phyloP scores from a whole-genome alignment of 768 basidiomycete genomes.

The Leccinum rimulosum region DNA sequence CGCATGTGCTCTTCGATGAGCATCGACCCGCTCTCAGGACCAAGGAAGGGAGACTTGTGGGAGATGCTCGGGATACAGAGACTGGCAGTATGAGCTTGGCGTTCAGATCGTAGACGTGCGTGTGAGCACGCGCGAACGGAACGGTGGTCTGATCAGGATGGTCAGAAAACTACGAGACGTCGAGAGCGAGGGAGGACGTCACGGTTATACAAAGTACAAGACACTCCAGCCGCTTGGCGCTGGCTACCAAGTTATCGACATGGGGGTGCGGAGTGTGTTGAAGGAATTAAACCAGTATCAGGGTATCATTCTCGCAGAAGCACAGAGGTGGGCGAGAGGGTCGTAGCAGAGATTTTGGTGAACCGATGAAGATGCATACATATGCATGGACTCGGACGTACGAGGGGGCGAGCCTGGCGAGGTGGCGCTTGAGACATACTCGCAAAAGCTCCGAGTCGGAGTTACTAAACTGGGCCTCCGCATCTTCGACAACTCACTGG shows the following conservation, averaged over 20 bases:
- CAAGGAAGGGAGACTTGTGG: not conserved
- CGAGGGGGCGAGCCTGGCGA: constrained; percentile 54
- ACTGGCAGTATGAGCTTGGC: constrained; percentile 95
- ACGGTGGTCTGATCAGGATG: constrained; percentile 86
- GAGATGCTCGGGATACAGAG: constrained; percentile 55
- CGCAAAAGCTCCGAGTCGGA: no score
- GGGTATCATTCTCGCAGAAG: constrained; percentile 73
- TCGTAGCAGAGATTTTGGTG: constrained; percentile 64
- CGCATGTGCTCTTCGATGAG: no score
- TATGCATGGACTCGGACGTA: constrained; percentile 46
- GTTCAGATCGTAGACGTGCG: constrained; percentile 94
- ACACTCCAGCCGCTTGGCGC: constrained; percentile 85
- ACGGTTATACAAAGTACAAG: constrained; percentile 57
- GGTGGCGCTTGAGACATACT: constrained; percentile 63
- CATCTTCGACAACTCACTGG: no score
- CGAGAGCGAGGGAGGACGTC: constrained; percentile 73
- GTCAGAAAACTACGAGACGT: constrained; percentile 76
- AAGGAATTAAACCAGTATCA: constrained; percentile 91
- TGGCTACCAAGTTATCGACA: constrained; percentile 83
- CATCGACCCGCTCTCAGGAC: not conserved
- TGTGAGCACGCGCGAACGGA: constrained; percentile 81
- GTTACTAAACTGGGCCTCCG: no score
- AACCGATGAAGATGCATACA: constrained; percentile 48
- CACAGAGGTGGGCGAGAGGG: constrained; percentile 61
- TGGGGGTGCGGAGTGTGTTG: constrained; percentile 85